Conservation (phyloP, 257 asterid species). For the Voacanga thouarsii region DNA sequence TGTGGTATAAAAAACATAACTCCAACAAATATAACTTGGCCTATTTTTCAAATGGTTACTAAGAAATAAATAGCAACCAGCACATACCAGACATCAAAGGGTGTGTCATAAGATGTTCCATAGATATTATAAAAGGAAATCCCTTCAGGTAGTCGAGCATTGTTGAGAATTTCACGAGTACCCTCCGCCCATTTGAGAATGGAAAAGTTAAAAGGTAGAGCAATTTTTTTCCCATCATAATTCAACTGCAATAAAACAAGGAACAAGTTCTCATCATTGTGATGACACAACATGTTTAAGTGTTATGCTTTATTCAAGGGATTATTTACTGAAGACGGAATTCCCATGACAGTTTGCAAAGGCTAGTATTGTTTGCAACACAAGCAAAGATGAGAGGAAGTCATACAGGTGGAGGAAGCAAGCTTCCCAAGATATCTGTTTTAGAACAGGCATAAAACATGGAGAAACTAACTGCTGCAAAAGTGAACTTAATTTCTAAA, state of each 20-base stretch:
- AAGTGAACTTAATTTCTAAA: neutral
- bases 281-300: neutral
- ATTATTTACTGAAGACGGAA: neutral
- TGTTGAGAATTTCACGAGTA: conserved; percentile 58
- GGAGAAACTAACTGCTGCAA: neutral
- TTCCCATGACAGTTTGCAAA: neutral
- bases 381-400: neutral
- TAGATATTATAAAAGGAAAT: conserved; percentile 75
- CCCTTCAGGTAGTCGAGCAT: conserved; percentile 62
- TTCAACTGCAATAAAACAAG: conserved; percentile 42
- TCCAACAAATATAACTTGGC: neutral
- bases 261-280: neutral
- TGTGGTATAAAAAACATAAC: neutral
- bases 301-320: neutral
- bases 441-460: neutral
- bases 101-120: conserved; percentile 78
- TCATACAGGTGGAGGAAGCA: neutral
- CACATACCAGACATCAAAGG: conserved; percentile 80
- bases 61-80: neutral
- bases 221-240: conserved; percentile 52
- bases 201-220: conserved; percentile 70
- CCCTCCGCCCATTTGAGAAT: conserved; percentile 70
- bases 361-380: neutral
- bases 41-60: neutral
- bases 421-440: neutral